These are phyloP conservation scores for Inga oerstediana DNA, from an alignment of 306 rosid genomes.

Conservation along the genomic window DNA sequence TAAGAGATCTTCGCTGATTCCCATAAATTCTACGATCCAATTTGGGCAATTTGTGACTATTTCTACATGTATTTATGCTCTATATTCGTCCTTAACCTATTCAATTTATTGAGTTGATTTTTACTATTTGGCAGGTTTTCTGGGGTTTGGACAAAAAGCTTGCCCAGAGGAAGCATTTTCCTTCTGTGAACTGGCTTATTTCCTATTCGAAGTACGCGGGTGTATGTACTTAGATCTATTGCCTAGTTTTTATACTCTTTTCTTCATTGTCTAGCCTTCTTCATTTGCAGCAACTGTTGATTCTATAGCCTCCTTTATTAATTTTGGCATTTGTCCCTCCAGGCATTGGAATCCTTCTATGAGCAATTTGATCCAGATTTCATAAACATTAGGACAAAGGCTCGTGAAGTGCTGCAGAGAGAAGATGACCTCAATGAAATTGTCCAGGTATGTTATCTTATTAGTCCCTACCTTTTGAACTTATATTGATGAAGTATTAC, in stretches of 20 bases:
- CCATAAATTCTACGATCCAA: neutral
- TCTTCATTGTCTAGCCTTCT: conserved; percentile 28
- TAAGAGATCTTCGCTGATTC: neutral
- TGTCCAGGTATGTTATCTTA: conserved; percentile 69
- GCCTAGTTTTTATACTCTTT: neutral
- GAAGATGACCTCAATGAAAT: conserved; percentile 99
- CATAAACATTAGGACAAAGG: conserved; percentile 96
- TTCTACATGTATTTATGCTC: neutral
- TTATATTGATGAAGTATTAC: conserved; percentile 15
- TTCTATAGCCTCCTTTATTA: neutral
- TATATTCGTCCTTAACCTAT: neutral
- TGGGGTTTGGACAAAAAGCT: conserved; percentile 99
- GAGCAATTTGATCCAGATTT: conserved; percentile 97
- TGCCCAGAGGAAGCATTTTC: conserved; percentile 96
- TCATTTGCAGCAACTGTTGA: neutral
- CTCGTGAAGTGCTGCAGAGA: conserved; percentile 96
- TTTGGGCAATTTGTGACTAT: neutral
- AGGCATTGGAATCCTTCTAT: conserved; percentile 96
- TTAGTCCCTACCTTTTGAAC: conserved; percentile 26
- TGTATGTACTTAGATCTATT: conserved; percentile 53
- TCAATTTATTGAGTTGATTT: neutral
- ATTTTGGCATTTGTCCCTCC: conserved; percentile 33
- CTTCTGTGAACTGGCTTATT: conserved; percentile 80
- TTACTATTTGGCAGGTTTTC: conserved; percentile 60
- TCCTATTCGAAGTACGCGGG: conserved; percentile 88